Evolutionary conservation across 306 rosid species (phyloP).

Genomic region (Inga oerstediana): DNA sequence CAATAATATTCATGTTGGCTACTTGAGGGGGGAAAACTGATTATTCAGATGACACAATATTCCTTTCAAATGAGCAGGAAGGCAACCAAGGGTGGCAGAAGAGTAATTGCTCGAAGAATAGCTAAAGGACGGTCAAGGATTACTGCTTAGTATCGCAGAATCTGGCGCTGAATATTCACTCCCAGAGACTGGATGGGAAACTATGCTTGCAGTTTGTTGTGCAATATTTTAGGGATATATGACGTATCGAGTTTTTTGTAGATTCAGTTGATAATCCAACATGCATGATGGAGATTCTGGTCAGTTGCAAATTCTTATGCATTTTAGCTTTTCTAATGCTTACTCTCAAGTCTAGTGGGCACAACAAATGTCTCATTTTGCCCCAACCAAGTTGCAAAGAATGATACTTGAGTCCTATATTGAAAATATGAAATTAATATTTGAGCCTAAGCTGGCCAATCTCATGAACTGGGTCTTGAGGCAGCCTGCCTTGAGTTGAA

Average conservation of each 20-base stretch:
- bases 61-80: slow-evolving; percentile 53
- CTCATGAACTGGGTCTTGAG: background rate
- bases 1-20: slow-evolving; percentile 34
- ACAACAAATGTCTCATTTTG: background rate
- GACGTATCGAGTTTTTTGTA: background rate
- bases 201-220: background rate
- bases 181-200: background rate
- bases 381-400: background rate
- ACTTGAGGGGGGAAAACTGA: background rate
- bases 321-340: background rate
- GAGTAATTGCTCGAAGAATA: slow-evolving; percentile 73
- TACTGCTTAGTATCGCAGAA: slow-evolving; percentile 52
- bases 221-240: background rate
- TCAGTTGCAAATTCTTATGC: background rate
- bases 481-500: no score
- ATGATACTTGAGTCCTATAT: background rate
- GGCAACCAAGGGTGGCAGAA: slow-evolving; percentile 72
- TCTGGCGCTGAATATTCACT: slow-evolving; percentile 21
- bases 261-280: background rate
- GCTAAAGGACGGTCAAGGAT: slow-evolving; percentile 69
- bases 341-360: background rate
- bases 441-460: background rate
- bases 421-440: background rate
- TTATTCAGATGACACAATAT: slow-evolving; percentile 8
- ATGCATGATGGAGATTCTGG: background rate